Base-by-base conservation (phyloP, 805 yeast genomes). In the Jamesozyma gamospora region DNA sequence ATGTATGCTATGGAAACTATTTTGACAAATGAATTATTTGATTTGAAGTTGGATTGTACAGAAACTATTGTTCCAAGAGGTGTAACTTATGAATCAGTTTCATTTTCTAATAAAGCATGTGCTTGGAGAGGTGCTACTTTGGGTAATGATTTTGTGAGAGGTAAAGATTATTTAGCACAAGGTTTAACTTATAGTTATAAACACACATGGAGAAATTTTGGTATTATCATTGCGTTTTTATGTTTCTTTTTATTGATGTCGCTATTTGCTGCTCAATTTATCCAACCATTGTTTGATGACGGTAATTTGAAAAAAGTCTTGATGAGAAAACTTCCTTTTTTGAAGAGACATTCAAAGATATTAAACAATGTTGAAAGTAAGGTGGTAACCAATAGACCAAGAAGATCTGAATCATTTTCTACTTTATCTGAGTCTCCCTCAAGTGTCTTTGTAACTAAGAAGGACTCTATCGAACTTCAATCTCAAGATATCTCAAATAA, bases 201-300 rank as follows among this genome's bases (percentile, higher is more conserved):
- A 19, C 86, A 84, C 58, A 71, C 72, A 43, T 83, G 94, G 94
- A 75, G 94, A 65, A 80, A 83, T 56, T 67, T 79, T 41, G 94
- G 85, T 51, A 74, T 79, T 48, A 48, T 71, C 40, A 52, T 75
- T 48, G 84, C 69, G 6, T 77, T 67, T 52, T 58, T 66, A 41
- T 45, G 66, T 4, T 70, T 65, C 45, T 67, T 62, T 47, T 35
- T 57, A 16, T 38, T 39, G 19, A 38, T 52, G 32, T 55, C 64
- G 32, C 37, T 57, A 19, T 28, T 59, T 16, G 62, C 58, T 4
- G 49, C 65, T 14, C 65, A 66, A 45, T 53, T 44, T 36, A 34
- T 62, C 7, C 51, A 51, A 15, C 63, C 63, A 17, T 26, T 46
- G 26, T 53, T 44, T 32, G 44, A 45, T 4, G 28, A 32, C 13